phyloP scores from a whole-genome alignment of 176 grass and related monocot genomes.

The Urochloa ruziziensis region DNA sequence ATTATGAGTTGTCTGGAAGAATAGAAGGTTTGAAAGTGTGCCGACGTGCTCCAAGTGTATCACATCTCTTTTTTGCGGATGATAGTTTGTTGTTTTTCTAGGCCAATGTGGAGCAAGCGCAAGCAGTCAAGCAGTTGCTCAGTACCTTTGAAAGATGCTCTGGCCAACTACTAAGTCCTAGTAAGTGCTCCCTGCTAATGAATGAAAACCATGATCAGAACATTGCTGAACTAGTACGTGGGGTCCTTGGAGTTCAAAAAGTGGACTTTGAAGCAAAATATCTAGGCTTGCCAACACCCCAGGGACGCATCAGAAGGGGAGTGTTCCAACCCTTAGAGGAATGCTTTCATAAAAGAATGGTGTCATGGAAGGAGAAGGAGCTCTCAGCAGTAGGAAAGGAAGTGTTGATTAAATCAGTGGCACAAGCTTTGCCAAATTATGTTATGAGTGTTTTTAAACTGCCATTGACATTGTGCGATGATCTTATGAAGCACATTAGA shows the following conservation, averaged over 20 bases:
- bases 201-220: neutral
- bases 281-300: neutral
- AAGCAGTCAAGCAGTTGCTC: neutral
- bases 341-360: neutral
- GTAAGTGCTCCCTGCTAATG: neutral
- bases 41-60: no score
- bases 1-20: no score
- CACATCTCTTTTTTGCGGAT: no score
- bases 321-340: neutral
- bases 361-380: neutral
- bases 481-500: neutral
- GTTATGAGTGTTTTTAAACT: neutral
- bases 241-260: neutral
- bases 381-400: neutral
- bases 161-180: neutral
- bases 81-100: neutral
- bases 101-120: neutral
- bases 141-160: neutral
- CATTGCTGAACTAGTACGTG: neutral
- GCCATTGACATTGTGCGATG: neutral
- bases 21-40: no score
- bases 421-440: neutral
- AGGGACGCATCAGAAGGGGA: neutral
- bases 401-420: neutral
- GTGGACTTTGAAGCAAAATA: neutral